These are phyloP conservation scores for Spencermartinsiella ligniputridi DNA, from an alignment of 1,139 yeast species.

Conservation along the genomic window DNA sequence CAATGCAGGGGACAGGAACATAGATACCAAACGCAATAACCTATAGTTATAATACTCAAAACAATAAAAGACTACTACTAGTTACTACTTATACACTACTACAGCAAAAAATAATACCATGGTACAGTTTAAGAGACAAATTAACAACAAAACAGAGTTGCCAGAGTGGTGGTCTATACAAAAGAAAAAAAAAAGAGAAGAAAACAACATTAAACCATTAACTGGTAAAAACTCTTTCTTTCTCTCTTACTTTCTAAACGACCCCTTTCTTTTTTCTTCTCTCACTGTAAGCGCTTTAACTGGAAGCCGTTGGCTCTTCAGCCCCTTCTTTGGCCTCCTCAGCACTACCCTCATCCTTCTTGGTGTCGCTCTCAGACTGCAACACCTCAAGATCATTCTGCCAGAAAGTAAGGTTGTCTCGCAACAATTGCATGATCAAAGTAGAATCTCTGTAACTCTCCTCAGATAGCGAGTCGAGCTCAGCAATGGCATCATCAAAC, in stretches of 20 bases:
- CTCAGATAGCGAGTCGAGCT: constrained; percentile 95
- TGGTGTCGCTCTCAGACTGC: constrained; percentile 45
- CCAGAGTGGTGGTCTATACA: too few relatives aligned
- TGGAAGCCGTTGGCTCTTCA: constrained; percentile 1
- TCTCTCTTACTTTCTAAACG: not conserved
- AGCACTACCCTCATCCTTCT: constrained; percentile 47
- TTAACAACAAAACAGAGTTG: too few relatives aligned
- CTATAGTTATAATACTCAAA: too few relatives aligned
- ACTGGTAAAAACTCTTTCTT: too few relatives aligned
- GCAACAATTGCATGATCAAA: constrained; percentile 95
- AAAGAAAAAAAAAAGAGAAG: too few relatives aligned
- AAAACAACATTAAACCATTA: too few relatives aligned
- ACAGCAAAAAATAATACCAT: too few relatives aligned
- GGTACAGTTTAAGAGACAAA: too few relatives aligned
- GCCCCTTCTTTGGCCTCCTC: constrained; percentile 14
- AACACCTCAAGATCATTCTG: constrained; percentile 85
- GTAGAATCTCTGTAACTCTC: constrained; percentile 98
- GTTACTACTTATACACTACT: too few relatives aligned
- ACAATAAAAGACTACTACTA: too few relatives aligned
- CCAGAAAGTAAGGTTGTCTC: constrained; percentile 99
- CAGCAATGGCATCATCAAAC: constrained; percentile 98
- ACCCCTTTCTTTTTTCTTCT: not conserved
- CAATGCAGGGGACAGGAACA: too few relatives aligned
- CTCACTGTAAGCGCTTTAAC: not conserved
- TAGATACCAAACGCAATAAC: too few relatives aligned